phyloP scores from a whole-genome alignment of 2,329 filamentous ascomycete species.

The Ceratocystis cubensis region DNA sequence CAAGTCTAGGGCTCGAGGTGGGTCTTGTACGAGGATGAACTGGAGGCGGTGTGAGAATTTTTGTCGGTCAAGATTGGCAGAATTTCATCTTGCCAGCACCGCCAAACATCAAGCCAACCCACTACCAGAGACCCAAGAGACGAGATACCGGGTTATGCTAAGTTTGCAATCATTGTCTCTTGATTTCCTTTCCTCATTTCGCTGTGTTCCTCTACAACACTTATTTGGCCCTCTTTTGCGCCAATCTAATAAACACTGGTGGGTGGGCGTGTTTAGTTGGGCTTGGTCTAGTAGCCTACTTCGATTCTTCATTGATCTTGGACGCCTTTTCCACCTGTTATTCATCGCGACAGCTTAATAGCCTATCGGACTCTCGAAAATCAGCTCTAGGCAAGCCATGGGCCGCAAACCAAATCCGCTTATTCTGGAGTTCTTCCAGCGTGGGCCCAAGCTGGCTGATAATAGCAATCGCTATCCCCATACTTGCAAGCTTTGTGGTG shows the following conservation, averaged over 20 bases:
- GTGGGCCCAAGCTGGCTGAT: slow-evolving; percentile 75
- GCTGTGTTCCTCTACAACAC: neutral
- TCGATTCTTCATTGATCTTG: neutral
- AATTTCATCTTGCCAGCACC: slow-evolving; percentile 25
- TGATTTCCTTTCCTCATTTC: neutral
- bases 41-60: slow-evolving; percentile 33
- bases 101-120: slow-evolving; percentile 4
- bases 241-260: neutral
- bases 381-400: slow-evolving; percentile 36
- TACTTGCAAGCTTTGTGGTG: slow-evolving; percentile 77
- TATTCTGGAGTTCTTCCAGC: slow-evolving; percentile 78
- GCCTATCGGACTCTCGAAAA: neutral
- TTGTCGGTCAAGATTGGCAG: slow-evolving; percentile 33
- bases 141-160: neutral
- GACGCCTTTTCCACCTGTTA: neutral
- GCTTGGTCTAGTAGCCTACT: neutral
- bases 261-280: neutral
- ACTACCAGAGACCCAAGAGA: neutral
- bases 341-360: neutral
- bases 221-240: neutral
- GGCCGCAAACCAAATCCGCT: slow-evolving; percentile 73
- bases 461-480: slow-evolving; percentile 86
- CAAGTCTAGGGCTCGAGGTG: neutral
- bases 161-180: neutral
- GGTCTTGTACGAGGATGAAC: slow-evolving; percentile 1